Base-by-base conservation (phyloP, 768 basidiomycete species). In the Leccinum imitatum region DNA sequence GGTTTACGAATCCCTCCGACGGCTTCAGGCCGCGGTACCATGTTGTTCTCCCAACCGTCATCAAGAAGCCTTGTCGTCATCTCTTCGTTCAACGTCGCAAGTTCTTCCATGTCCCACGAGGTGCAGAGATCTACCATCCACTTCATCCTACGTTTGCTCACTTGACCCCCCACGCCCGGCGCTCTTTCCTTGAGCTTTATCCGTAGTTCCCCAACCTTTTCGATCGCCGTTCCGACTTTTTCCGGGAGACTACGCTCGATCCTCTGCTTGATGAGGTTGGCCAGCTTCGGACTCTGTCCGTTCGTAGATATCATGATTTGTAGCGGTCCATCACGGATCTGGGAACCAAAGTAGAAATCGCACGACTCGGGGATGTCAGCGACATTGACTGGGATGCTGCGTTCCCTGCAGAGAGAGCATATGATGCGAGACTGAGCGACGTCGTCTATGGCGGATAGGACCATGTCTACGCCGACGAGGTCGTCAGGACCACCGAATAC, bases 301-400 rank as follows among this genome's bases (percentile, higher is more conserved):
- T 92, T 92, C 4, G 97, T 98, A 17, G 93, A 95, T 54, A 99
- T 87, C 90, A 98, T 90, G 63, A 99, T 86, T 75, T 97, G 95
- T 23, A 99, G 77, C 0, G 95, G 92, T 1, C 96, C 95, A 61
- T 87, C 83, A 31, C 93, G 87, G 60, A 98, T 86, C 72, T 93
- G 91, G 3, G 93, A 90, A 53, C 97, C 97, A 76, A 98, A 99
- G 79, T 95, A 98, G 70, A 99, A 99, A 75, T 99, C 96, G 80
- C 97, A 99, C 47, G 87, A 84, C 48, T 91, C 86, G 3, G 97
- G 97, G 60, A 98, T 90, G 77, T 99, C 96, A 41, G 97, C 97
- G 61, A 94, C 93, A 74, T 99, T 99, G 57, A 96, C 89, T 7
- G 95, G 93, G 53, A 98, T 89, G 51, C 79, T 82, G 56, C 74